phyloP scores from a whole-genome alignment of 306 rosid genomes.

The Pyrus betulifolia region DNA sequence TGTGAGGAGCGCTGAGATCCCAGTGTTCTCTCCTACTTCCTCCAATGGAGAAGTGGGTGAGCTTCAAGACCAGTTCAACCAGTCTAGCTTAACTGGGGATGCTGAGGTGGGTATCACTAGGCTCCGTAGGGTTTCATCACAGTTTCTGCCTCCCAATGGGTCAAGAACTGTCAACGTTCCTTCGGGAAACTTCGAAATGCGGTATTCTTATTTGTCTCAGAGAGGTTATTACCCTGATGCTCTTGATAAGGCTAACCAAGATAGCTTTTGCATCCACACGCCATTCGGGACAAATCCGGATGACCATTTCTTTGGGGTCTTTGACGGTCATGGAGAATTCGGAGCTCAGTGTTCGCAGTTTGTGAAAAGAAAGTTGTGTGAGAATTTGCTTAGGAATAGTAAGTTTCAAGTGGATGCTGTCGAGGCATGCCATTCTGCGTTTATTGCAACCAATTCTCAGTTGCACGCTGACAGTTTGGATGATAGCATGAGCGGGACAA shows the following conservation, averaged over 20 bases:
- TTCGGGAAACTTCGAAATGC: constrained; percentile 49
- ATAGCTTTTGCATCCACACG: constrained; percentile 88
- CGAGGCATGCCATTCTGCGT: constrained; percentile 77
- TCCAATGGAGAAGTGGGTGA: constrained; percentile 38
- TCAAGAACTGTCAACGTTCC: constrained; percentile 58
- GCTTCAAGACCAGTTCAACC: constrained; percentile 42
- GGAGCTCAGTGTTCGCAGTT: constrained; percentile 92
- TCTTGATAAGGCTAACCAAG: constrained; percentile 94
- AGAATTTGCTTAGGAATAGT: constrained; percentile 65
- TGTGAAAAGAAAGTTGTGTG: constrained; percentile 73
- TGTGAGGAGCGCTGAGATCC: constrained; percentile 24
- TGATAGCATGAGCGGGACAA: constrained; percentile 96
- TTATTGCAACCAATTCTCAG: constrained; percentile 64
- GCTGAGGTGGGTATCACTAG: constrained; percentile 71
- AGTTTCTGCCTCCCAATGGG: constrained; percentile 90
- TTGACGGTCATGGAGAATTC: constrained; percentile 91
- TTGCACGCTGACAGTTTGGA: constrained; percentile 65
- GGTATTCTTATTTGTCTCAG: constrained; percentile 74
- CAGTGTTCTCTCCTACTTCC: constrained; percentile 36
- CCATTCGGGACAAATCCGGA: constrained; percentile 70
- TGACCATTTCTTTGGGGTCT: constrained; percentile 90
- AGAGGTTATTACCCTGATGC: constrained; percentile 97
- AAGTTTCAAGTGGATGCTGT: constrained; percentile 57
- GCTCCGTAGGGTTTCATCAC: constrained; percentile 86
- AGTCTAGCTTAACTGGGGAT: constrained; percentile 40